Percentiles rank a stretch among this genome's conserved stretches.
These are phyloP conservation scores for Moricandia arvensis DNA, from an alignment of 345 rosid genomes.

Conservation along the genomic window DNA sequence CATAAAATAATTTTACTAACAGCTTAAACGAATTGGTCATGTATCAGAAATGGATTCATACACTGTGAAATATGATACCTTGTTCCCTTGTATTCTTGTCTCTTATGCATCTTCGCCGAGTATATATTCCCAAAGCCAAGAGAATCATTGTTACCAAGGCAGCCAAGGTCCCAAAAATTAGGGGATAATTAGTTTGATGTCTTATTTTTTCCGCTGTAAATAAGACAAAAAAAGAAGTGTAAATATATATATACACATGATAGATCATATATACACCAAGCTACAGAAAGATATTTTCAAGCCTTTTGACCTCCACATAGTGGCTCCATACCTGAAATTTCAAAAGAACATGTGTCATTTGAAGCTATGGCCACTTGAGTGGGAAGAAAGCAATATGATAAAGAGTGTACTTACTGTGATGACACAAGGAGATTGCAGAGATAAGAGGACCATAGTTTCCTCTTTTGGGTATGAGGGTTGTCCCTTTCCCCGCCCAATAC, in stretches of 20 bases:
- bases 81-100: slow-evolving; percentile 1
- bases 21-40: neutral
- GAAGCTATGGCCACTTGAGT: neutral
- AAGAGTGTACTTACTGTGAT: neutral
- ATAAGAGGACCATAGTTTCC: neutral
- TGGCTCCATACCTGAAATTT: slow-evolving; percentile 1
- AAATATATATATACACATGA: neutral
- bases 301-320: neutral
- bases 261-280: neutral
- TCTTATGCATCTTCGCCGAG: slow-evolving; percentile 23
- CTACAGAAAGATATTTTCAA: neutral
- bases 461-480: neutral
- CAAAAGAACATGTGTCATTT: neutral
- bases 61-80: neutral
- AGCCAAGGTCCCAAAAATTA: neutral
- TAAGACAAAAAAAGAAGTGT: neutral
- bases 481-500: neutral
- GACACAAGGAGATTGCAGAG: slow-evolving; percentile 1
- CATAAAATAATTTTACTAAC: neutral
- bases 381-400: neutral
- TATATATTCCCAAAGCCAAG: slow-evolving; percentile 34
- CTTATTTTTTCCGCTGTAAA: slow-evolving; percentile 16
- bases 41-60: neutral
- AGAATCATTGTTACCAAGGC: slow-evolving; percentile 10
- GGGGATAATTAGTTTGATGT: neutral